Evolutionary conservation across 768 basidiomycete genomes (phyloP).

Genomic region (Lanmaoa pseudosensibilis): DNA sequence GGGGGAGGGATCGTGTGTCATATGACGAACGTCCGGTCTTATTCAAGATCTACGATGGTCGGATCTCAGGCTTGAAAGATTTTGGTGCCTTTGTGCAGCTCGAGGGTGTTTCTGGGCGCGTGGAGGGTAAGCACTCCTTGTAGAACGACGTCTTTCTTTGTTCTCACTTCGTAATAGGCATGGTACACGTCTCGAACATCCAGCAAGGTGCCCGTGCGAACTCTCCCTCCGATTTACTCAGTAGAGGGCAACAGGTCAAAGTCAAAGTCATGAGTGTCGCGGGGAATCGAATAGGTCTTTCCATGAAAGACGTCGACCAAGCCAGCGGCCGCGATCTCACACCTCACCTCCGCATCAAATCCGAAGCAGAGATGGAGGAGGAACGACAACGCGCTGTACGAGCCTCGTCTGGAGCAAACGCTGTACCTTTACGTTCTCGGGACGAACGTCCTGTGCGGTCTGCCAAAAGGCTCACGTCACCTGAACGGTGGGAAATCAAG

Average conservation of each 20-base stretch:
- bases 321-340: slow-evolving; percentile 85
- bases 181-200: slow-evolving; percentile 96
- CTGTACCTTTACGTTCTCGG: slow-evolving; percentile 69
- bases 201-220: slow-evolving; percentile 83
- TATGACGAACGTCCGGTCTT: slow-evolving; percentile 83
- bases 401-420: slow-evolving; percentile 80
- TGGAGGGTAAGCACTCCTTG: slow-evolving; percentile 69
- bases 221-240: slow-evolving; percentile 83
- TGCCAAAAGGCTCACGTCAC: slow-evolving; percentile 89
- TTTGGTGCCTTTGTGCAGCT: slow-evolving; percentile 94
- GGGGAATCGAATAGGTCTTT: slow-evolving; percentile 76
- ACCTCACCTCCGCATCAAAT: slow-evolving; percentile 92
- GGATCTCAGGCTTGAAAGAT: slow-evolving; percentile 83
- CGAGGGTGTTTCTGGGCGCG: slow-evolving; percentile 82
- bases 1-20: slow-evolving; percentile 34
- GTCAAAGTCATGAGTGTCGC: slow-evolving; percentile 97
- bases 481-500: slow-evolving; percentile 99
- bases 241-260: slow-evolving; percentile 82
- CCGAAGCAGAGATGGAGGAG: slow-evolving; percentile 90
- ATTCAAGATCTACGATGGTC: slow-evolving; percentile 94
- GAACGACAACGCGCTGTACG: slow-evolving; percentile 62
- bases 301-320: slow-evolving; percentile 99
- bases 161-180: slow-evolving; percentile 53
- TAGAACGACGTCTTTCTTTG: neutral
- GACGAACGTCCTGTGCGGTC: slow-evolving; percentile 58